phyloP scores from a whole-genome alignment of 2,329 filamentous ascomycete genomes.

The Calonectria hawksworthii region DNA sequence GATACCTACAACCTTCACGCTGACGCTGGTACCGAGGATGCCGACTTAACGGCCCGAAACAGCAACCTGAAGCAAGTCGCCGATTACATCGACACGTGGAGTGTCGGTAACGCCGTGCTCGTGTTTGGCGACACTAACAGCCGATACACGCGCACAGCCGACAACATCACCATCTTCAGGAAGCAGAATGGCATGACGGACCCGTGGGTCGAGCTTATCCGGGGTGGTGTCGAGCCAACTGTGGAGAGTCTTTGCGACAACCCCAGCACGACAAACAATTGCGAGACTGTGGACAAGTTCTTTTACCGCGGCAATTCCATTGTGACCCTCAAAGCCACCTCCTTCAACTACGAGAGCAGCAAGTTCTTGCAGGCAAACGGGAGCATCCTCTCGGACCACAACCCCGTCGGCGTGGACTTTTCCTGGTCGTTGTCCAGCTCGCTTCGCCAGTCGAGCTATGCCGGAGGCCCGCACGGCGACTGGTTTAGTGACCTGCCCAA shows the following conservation, averaged over 20 bases:
- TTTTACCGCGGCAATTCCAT: conserved; percentile 67
- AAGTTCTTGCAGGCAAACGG: conserved; percentile 71
- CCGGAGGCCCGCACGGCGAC: conserved; percentile 12
- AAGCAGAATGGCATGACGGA: conserved; percentile 68
- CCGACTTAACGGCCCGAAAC: conserved; percentile 68
- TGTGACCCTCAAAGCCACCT: conserved; percentile 61
- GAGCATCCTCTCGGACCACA: conserved; percentile 73
- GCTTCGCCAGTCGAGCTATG: conserved; percentile 14
- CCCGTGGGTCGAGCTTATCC: conserved; percentile 70
- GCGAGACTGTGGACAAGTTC: conserved; percentile 78
- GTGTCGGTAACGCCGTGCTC: conserved; percentile 72
- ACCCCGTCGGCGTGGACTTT: conserved; percentile 72
- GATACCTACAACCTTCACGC: conserved; percentile 78
- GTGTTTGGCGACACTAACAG: conserved; percentile 77
- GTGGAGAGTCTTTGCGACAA: conserved; percentile 24
- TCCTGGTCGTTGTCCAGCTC: conserved; percentile 44
- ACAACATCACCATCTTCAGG: conserved; percentile 62
- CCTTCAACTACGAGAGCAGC: conserved; percentile 67
- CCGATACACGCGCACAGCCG: conserved; percentile 66
- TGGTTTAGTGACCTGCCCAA: conserved; percentile 20
- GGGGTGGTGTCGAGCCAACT: conserved; percentile 59
- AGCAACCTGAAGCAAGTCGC: conserved; percentile 72
- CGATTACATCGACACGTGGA: conserved; percentile 68
- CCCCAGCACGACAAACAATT: conserved; percentile 66
- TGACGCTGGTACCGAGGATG: conserved; percentile 67